These are phyloP conservation scores for Cryphonectria naterciae DNA, from an alignment of 2,329 filamentous ascomycete genomes.

Conservation along the genomic window DNA sequence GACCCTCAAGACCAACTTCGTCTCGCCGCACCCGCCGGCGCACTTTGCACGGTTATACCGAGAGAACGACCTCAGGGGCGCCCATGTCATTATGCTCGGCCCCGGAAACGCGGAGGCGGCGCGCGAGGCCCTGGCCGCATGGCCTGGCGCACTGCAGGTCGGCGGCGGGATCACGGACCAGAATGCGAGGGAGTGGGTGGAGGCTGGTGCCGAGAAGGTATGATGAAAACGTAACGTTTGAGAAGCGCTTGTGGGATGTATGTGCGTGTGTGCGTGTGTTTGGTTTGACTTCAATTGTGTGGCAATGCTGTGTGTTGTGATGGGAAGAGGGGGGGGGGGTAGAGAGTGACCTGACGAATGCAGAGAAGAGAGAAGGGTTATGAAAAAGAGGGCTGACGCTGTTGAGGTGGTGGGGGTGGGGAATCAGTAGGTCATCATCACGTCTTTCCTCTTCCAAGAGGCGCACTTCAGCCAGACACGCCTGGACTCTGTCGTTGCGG, in stretches of 20 bases:
- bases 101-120: conserved; percentile 84
- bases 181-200: conserved; percentile 87
- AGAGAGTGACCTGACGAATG: background rate
- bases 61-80: conserved; percentile 73
- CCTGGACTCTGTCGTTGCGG: conserved; percentile 72
- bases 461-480: conserved; percentile 79
- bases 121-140: conserved; percentile 73
- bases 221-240: conserved; percentile 20
- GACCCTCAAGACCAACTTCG: conserved; percentile 86
- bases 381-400: conserved; percentile 5
- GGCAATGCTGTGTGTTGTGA: background rate
- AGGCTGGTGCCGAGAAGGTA: conserved; percentile 87
- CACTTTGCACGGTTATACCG: conserved; percentile 84
- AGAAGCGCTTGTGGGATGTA: background rate
- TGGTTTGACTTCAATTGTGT: background rate
- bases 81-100: conserved; percentile 96
- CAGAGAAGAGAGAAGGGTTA: background rate
- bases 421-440: conserved; percentile 83
- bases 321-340: no score
- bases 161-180: conserved; percentile 89
- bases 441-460: conserved; percentile 88
- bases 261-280: background rate
- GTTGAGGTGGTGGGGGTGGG: conserved; percentile 3
- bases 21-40: conserved; percentile 79
- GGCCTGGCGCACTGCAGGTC: conserved; percentile 82